Evolutionary conservation across 1,284 basidiomycete species (phyloP), one percentile per base, ranked within the genome.

Genomic region (Mycosarcoma mackinlayi): DNA sequence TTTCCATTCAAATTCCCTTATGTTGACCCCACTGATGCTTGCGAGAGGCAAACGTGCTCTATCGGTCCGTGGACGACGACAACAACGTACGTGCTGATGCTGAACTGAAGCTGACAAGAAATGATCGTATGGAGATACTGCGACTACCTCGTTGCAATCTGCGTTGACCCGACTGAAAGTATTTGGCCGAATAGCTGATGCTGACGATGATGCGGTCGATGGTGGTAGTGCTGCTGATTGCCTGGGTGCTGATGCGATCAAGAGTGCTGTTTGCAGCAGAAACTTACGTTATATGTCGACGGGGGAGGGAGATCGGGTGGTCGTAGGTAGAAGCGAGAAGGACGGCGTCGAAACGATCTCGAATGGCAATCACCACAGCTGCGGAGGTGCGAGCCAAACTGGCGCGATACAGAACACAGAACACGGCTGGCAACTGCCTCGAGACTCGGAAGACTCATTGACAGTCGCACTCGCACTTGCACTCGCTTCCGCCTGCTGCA

Each of bases 201-300:
- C n/a, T 24, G 23, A 11, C 31, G 35, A 16, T 30, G 44, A 9
- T 38, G 57, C 24, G 35, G 21, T 16, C 37, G 30, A 23, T 42
- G 39, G 27, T 44, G 37, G 5, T 28, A 23, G 11, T 19, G 34
- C 1, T 54, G 38, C 14, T 48, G 48, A 14, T 18, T 53, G 53
- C 49, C 41, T 42, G 19, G 27, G 28, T 57, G 37, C 57, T 57
- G 64, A 61, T 60, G 57, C 58, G 49, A 56, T 45, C 37, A 40
- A 44, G 31, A 33, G n/a, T n/a, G n/a, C n/a, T 44, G 49, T 25
- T 54, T 18, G 45, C 23, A 34, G 49, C 45, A 44, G 47, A 59
- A 46, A 68, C 65, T 68, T 63, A 68, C 65, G 51, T 63, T 58
- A 54, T 68, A 48, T 58, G 60, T 68, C 53, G 64, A 67, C 58